Percentiles rank a stretch among this genome's conserved stretches.
Conservation (phyloP, 768 basidiomycete species). For the Pisolithus tinctorius region DNA sequence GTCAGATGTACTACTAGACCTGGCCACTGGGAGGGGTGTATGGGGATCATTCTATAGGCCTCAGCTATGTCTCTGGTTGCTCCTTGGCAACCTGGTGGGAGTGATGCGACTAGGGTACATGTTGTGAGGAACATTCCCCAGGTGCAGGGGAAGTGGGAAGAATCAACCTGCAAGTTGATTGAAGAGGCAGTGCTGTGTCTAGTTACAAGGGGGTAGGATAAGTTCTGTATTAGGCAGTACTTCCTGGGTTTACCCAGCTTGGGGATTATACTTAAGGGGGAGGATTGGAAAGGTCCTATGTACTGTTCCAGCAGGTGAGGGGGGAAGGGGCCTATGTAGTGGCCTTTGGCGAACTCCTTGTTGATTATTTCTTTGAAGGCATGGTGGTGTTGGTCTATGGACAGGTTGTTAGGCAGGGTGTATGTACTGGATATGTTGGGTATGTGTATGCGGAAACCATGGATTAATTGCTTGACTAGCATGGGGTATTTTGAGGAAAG, state of each 20-base stretch:
- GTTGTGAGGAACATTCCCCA: not conserved
- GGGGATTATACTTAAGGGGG: too few relatives aligned
- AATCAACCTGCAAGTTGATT: not conserved
- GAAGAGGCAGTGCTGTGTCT: not conserved
- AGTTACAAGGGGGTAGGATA: too few relatives aligned
- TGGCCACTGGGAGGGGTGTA: conserved; percentile 32
- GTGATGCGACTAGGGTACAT: not conserved
- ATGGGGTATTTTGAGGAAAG: too few relatives aligned
- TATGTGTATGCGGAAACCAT: not conserved
- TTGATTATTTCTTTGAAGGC: too few relatives aligned
- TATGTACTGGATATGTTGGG: not conserved
- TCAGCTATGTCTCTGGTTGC: conserved; percentile 3
- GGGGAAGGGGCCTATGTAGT: too few relatives aligned
- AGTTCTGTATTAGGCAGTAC: not conserved
- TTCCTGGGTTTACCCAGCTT: not conserved
- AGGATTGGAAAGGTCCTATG: too few relatives aligned
- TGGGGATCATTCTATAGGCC: conserved; percentile 20
- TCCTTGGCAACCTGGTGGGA: not conserved
- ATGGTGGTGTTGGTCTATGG: too few relatives aligned
- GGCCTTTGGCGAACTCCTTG: too few relatives aligned
- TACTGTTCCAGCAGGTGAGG: too few relatives aligned
- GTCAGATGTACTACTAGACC: too few relatives aligned
- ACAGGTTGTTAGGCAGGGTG: not conserved
- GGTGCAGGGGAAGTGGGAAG: not conserved
- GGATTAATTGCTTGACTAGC: not conserved